phyloP scores from a whole-genome alignment of 176 grass and related monocot species.

The Oryza nivara region DNA sequence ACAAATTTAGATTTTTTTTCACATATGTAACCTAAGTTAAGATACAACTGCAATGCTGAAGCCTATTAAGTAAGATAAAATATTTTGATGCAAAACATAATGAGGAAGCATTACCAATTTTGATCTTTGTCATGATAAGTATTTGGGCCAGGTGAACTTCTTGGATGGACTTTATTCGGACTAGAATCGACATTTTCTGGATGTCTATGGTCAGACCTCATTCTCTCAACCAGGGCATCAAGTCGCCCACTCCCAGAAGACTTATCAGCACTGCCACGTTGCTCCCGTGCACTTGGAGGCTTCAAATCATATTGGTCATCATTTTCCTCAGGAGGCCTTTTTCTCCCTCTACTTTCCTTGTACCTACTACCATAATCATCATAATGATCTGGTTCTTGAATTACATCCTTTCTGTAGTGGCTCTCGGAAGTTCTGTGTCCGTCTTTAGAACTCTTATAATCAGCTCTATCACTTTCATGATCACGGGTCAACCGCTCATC shows the following conservation, averaged over 20 bases:
- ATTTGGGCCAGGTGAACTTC: conserved; percentile 65
- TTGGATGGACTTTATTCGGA: conserved; percentile 63
- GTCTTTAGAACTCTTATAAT: conserved; percentile 75
- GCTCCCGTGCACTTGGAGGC: conserved; percentile 51
- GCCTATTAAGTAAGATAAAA: conserved; percentile 13
- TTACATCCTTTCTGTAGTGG: conserved; percentile 70
- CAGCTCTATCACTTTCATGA: conserved; percentile 53
- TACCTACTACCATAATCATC: conserved; percentile 68
- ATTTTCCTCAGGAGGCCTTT: conserved; percentile 64
- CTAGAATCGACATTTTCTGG: conserved; percentile 77
- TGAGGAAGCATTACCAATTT: conserved; percentile 68
- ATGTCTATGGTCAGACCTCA: conserved; percentile 58
- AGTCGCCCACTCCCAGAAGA: conserved; percentile 54
- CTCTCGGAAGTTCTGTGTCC: conserved; percentile 59
- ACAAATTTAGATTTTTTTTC: neutral
- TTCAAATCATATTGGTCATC: conserved; percentile 64
- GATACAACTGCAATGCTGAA: conserved; percentile 24
- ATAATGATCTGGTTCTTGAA: conserved; percentile 62
- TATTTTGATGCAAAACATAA: conserved; percentile 16
- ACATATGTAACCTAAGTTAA: neutral
- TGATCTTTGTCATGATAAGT: conserved; percentile 78
- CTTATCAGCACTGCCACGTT: conserved; percentile 66
- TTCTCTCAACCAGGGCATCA: conserved; percentile 65
- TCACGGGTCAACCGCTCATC: conserved; percentile 57
- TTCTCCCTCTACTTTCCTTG: conserved; percentile 76